phyloP scores from a whole-genome alignment of 2,329 filamentous ascomycete species.

The Lasiodiplodia sp. region DNA sequence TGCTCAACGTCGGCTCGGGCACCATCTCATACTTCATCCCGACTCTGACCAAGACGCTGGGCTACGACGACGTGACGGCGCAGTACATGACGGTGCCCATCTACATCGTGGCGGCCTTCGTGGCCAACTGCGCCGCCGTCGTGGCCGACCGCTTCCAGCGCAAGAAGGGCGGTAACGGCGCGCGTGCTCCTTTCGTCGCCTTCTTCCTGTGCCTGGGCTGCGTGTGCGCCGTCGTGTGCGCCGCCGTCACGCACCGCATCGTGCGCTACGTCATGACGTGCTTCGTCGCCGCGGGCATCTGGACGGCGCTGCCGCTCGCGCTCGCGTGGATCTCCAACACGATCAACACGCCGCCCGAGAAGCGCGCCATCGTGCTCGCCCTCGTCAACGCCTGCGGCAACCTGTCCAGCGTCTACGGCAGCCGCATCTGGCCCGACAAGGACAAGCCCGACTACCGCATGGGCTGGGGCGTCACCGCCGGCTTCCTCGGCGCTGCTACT shows the following conservation, averaged over 20 bases:
- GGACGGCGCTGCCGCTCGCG: constrained; percentile 63
- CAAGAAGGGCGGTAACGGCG: constrained; percentile 14
- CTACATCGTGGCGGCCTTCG: constrained; percentile 26
- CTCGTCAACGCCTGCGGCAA: constrained; percentile 51
- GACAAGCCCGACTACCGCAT: constrained; percentile 60
- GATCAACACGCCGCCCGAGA: constrained; percentile 62
- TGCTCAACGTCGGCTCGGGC: constrained; percentile 31
- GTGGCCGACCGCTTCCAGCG: constrained; percentile 14
- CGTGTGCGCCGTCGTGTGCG: constrained; percentile 42
- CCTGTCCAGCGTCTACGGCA: constrained; percentile 18
- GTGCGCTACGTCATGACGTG: constrained; percentile 52
- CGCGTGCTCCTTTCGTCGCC: constrained; percentile 14
- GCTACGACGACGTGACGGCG: constrained; percentile 66
- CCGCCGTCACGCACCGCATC: constrained; percentile 40
- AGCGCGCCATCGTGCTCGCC: constrained; percentile 63
- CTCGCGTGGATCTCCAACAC: constrained; percentile 68
- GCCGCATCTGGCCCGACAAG: constrained; percentile 57
- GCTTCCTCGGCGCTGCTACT: constrained; percentile 54
- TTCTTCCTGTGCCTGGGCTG: constrained; percentile 21
- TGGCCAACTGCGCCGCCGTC: constrained; percentile 26
- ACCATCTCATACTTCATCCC: constrained; percentile 47
- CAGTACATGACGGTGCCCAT: constrained; percentile 63
- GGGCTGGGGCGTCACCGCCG: constrained; percentile 60
- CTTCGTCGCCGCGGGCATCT: constrained; percentile 54
- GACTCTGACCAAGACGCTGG: constrained; percentile 70